A percentile compares a stretch with the other conserved stretches of the same genome.
phyloP scores from a whole-genome alignment of 2,329 filamentous ascomycete genomes.

The Fusarium tjaetaba region DNA sequence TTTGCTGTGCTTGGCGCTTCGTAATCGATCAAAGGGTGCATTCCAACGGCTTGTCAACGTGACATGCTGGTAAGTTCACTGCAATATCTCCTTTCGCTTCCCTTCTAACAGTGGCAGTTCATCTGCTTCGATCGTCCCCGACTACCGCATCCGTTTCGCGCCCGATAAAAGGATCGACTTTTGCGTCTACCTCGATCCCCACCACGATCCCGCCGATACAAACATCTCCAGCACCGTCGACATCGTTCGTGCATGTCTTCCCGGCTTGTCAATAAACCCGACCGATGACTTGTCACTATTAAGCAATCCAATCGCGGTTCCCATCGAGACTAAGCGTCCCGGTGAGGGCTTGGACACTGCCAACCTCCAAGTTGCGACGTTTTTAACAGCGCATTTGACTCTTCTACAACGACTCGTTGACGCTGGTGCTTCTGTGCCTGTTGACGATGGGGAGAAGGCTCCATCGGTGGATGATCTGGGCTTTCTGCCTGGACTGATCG shows the following conservation, averaged over 20 bases:
- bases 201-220: background rate
- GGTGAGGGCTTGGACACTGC: background rate
- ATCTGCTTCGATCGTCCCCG: background rate
- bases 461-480: background rate
- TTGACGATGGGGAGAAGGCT: background rate
- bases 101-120: background rate
- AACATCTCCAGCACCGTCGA: background rate
- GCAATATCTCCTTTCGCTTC: rapidly evolving
- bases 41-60: background rate
- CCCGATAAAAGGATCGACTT: conserved; percentile 21
- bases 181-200: background rate
- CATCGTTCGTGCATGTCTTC: background rate
- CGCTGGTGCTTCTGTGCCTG: background rate
- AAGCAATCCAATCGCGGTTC: background rate
- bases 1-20: background rate
- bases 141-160: background rate
- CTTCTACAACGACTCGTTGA: background rate
- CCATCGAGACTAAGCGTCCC: conserved; percentile 22
- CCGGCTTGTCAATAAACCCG: background rate
- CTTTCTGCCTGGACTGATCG: conserved; percentile 4
- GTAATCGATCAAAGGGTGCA: background rate
- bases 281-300: background rate
- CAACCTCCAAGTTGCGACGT: conserved; percentile 2
- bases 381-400: background rate
- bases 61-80: background rate